Evolutionary conservation across 2,329 filamentous ascomycete genomes (phyloP), one percentile per base, ranked within the genome.

Genomic region (Aspergillus vadensis): DNA sequence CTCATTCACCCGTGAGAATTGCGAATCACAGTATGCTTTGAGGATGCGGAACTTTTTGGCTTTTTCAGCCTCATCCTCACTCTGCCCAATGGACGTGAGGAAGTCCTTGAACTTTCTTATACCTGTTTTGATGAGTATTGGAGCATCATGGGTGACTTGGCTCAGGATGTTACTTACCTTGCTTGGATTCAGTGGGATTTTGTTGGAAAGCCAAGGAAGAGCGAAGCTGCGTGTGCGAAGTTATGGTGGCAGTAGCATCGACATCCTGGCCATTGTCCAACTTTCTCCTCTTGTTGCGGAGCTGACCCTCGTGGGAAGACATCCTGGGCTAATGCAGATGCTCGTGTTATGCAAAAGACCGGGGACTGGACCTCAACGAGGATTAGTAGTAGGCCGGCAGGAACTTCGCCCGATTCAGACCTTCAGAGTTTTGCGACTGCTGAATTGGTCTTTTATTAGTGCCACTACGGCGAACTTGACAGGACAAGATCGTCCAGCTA

Each of bases 181-280:
- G 88, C 82, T 76, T 86, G 81, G 70, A 81, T 79, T 73, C 72
- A 21, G 67, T 67, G 47, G 86, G 77, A 74, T 92, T 88, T 76
- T 92, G 89, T 66, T 90, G 83, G 70, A 92, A 92, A 58, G 82
- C 77, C 43, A 95, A 82, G 48, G 92, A 81, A 62, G 87, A 82
- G 69, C 84, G 85, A 61, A 95, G 81, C 71, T 95, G 89, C 55
- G 86, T 82, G 64, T 84, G 83, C 39, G 86, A 77, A 25, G 70
- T 76, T 57, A 80, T 75, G 39, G 19, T 21, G 5, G 66, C 62
- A 23, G 66, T 56, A 10, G 64, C 62, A 14, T 62, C 61, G 25
- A 61, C 52, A 30, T 63, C 63, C 38, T 62, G 52, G 9, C 65
- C 59, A 41, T 68, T 67, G 21, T 77, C 74, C 14, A 80, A 60